Conservation (phyloP, 305 asterid species). For the Fraxinus xanthoxyloides region DNA sequence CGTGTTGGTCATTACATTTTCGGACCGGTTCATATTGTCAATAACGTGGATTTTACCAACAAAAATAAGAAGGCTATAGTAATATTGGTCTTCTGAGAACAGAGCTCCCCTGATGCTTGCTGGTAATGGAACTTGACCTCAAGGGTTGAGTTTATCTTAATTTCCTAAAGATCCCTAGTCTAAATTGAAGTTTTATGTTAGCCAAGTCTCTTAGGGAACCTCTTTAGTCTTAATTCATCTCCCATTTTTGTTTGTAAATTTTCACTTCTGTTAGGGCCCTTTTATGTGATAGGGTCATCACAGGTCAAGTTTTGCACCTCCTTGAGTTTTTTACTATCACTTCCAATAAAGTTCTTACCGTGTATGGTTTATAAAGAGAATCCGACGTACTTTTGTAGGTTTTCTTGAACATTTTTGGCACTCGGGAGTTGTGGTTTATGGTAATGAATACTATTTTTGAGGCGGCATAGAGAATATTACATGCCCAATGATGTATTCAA, state of each 20-base stretch:
- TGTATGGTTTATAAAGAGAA: no score
- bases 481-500: conserved; percentile 90
- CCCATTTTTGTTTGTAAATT: not conserved
- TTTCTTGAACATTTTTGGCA: conserved; percentile 47
- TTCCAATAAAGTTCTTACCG: no score
- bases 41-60: not conserved
- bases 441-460: conserved; percentile 85
- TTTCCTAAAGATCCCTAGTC: not conserved
- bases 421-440: conserved; percentile 86
- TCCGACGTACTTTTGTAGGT: not conserved
- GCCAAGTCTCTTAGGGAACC: no score
- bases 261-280: not conserved
- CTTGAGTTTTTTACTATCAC: no score
- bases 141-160: not conserved
- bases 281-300: no score
- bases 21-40: not conserved
- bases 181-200: no score
- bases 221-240: not conserved
- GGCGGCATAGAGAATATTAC: conserved; percentile 80
- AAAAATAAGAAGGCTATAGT: not conserved
- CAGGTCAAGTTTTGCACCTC: no score
- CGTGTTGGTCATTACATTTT: not conserved
- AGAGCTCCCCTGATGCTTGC: not conserved
- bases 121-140: not conserved
- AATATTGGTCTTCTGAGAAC: not conserved